Conservation (phyloP, 179 eudicot species). For the Nepenthes alata region DNA sequence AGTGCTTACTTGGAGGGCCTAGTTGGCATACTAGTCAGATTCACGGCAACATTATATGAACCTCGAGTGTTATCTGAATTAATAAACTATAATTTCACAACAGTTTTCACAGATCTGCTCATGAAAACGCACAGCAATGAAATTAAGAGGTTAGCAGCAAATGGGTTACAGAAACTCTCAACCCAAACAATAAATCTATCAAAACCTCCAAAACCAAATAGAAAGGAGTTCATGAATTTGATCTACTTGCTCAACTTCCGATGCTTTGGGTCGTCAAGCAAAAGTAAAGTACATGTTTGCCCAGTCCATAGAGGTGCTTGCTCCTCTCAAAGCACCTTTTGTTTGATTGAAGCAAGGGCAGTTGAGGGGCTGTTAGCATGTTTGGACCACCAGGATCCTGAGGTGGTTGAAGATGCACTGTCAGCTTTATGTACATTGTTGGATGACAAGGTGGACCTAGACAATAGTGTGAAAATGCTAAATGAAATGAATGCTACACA, state of each 20-base stretch:
- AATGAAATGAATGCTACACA: constrained; percentile 31
- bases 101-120: constrained; percentile 45
- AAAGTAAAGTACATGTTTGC: constrained; percentile 27
- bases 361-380: constrained; percentile 48
- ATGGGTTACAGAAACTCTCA: constrained; percentile 69
- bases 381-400: constrained; percentile 48
- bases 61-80: constrained; percentile 41
- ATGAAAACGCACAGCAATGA: constrained; percentile 45
- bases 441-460: constrained; percentile 54
- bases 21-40: constrained; percentile 75
- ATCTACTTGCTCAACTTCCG: constrained; percentile 18
- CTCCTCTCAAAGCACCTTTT: constrained; percentile 60
- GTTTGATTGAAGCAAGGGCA: constrained; percentile 62
- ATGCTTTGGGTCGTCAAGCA: constrained; percentile 22
- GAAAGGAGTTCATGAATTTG: constrained; percentile 20
- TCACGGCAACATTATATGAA: constrained; percentile 65
- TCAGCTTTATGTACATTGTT: constrained; percentile 67
- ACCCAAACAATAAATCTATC: constrained; percentile 46
- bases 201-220: constrained; percentile 36
- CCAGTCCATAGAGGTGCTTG: constrained; percentile 65
- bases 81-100: constrained; percentile 36
- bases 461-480: constrained; percentile 44
- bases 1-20: constrained; percentile 58
- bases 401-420: constrained; percentile 62
- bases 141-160: constrained; percentile 59